Evolutionary conservation across 2,329 filamentous ascomycete genomes (phyloP), one percentile per base, ranked within the genome.

Genomic region (Fusarium sp.): DNA sequence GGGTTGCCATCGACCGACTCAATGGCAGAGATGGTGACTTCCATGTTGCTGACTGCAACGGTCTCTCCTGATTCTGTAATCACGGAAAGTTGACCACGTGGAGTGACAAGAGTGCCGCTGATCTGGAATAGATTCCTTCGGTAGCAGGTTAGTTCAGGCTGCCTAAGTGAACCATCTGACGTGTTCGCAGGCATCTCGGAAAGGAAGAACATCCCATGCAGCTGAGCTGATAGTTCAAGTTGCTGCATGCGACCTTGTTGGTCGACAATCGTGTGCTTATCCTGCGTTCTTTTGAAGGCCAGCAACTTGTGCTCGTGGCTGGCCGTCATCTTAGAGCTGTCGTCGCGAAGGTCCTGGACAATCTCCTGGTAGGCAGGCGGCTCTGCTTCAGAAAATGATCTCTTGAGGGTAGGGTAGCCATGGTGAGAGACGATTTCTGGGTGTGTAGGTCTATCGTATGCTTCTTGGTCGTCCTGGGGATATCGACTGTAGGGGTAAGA

Each of bases 111-210:
- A 7, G 91, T 94, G 61, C 95, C 95, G 66, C 94, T 97, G 76
- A 98, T 97, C 80, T 98, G 95, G 80, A 98, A 98, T 50, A 98
- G 85, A 77, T 98, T 98, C 49, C 95, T 89, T 70, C 95, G 92
- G 81, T 98, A 98, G 85, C 95, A 98, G 5, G 95, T 98, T 78
- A 98, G 81, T 81, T 98, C 95, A 55, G 89, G 93, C 77, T 92
- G 91, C 51, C 90, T 82, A 48, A 86, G 78, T 47, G 80, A 83
- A 63, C 86, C 87, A 70, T 91, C 88, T 70, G 79, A 84, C 57
- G 84, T 82, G 66, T 85, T 89, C 75, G 90, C 87, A 2, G 91
- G 90, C 82, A 92, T 92, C 78, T 95, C 92, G 30, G 92, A 93
- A 32, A 95, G 84, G 78, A 95, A 95, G 83, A 95, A 95, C 92